These are phyloP conservation scores for Gossypium trilobum DNA, from an alignment of 441 rosid species.

Conservation along the genomic window DNA sequence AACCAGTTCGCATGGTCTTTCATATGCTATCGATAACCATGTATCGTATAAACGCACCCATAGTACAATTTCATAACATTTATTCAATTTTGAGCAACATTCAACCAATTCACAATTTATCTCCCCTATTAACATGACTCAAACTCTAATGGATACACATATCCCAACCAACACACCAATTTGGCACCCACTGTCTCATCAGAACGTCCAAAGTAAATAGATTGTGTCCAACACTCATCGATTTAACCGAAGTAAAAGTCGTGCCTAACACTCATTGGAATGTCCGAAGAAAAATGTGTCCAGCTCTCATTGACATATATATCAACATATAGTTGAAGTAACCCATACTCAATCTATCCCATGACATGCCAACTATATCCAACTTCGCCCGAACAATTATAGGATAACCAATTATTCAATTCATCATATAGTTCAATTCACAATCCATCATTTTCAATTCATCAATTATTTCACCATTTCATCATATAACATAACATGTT, in stretches of 20 bases:
- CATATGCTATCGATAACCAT: neutral
- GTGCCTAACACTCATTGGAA: neutral
- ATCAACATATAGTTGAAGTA: neutral
- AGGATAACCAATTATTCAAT: neutral
- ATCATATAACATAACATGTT: neutral
- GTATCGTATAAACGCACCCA: neutral
- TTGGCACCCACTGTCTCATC: neutral
- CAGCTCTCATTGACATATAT: too few relatives aligned
- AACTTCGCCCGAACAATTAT: too few relatives aligned
- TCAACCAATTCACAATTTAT: neutral
- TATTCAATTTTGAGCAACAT: neutral
- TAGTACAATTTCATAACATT: neutral
- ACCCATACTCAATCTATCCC: neutral
- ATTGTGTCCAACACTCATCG: neutral
- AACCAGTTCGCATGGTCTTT: neutral
- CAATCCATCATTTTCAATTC: neutral
- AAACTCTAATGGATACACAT: neutral
- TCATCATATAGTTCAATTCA: neutral
- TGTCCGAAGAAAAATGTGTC: neutral
- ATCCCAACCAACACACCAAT: neutral
- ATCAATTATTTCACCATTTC: neutral
- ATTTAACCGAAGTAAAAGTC: neutral
- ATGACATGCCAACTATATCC: neutral
- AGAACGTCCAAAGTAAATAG: neutral
- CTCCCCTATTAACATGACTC: neutral